Conservation (phyloP, 768 basidiomycete genomes). For the Pleurotus eryngii region DNA sequence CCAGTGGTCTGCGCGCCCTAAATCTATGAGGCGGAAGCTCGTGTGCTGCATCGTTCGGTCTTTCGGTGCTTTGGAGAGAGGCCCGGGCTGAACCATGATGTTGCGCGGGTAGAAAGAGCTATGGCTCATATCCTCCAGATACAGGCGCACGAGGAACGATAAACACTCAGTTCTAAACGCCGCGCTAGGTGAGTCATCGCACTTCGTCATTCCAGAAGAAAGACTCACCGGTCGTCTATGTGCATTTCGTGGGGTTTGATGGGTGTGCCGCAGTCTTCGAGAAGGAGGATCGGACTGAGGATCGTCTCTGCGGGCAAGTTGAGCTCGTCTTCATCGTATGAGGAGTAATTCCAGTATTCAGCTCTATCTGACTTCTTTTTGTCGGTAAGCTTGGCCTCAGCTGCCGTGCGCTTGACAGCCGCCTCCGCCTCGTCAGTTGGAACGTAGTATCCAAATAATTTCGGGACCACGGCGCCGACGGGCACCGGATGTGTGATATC, state of each 20-base stretch:
- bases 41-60: conserved; percentile 10
- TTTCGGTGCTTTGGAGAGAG: conserved; percentile 19
- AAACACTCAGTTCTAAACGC: conserved; percentile 34
- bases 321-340: background rate
- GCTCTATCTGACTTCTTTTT: background rate
- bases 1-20: conserved; percentile 20
- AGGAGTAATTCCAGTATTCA: background rate
- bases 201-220: background rate
- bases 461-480: conserved; percentile 50
- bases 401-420: background rate
- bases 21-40: conserved; percentile 40
- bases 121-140: conserved; percentile 33
- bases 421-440: conserved; percentile 14
- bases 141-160: conserved; percentile 34
- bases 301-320: conserved; percentile 11
- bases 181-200: background rate
- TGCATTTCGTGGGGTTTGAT: conserved; percentile 23
- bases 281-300: conserved; percentile 38
- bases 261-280: conserved; percentile 39
- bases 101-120: conserved; percentile 35
- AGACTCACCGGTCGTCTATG: conserved; percentile 34
- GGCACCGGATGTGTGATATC: conserved; percentile 39
- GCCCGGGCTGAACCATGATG: conserved; percentile 33
- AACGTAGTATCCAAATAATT: conserved; percentile 62
- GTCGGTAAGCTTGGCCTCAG: background rate